Evolutionary conservation across 306 rosid species (phyloP), one percentile per base, ranked within the genome.

Genomic region (Aeschynomene evenia): DNA sequence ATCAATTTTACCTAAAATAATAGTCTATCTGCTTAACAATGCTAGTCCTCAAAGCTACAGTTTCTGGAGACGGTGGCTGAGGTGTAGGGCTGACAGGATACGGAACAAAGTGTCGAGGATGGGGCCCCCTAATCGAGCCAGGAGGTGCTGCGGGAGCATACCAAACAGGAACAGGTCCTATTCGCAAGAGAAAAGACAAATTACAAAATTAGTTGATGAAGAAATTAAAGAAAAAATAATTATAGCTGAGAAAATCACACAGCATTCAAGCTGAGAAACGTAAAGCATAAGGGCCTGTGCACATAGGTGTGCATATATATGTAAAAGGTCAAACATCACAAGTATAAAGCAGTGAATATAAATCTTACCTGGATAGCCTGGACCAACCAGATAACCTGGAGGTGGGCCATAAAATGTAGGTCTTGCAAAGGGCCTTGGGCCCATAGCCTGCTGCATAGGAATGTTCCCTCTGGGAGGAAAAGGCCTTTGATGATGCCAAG

Each of bases 11-110:
- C 99, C 97, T 87, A 82, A 94, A 94, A 72, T 94, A 94, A 73
- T 91, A 91, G 63, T 88, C 97, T 26, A 94, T 88, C 75, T 94
- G 99, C 55, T 88, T 87, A 20, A 89, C 82, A 78, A 94, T 78
- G 77, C 75, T 79, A 70, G 71, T 72, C 83, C 80, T 81, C 79
- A 94, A 80, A 49, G 80, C 48, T 61, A 42, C 50, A 48, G 84
- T 78, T 77, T 85, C 95, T 16, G 90, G 84, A 76, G 90, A 51
- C 26, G 71, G 61, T 28, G 81, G 29, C 61, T 80, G 83, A 26
- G 89, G 71, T 45, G 79, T 80, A 45, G 88, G 81, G 80, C 58
- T 87, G 57, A 64, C 39, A 66, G 96, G 85, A 83, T 85, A 82
- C 15, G 89, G 85, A 76, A 85, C 76, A 72, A 79, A 72, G 42